Evolutionary conservation across 768 basidiomycete species (phyloP), one percentile per base, ranked within the genome.

Genomic region (Phaeotremella fagi): DNA sequence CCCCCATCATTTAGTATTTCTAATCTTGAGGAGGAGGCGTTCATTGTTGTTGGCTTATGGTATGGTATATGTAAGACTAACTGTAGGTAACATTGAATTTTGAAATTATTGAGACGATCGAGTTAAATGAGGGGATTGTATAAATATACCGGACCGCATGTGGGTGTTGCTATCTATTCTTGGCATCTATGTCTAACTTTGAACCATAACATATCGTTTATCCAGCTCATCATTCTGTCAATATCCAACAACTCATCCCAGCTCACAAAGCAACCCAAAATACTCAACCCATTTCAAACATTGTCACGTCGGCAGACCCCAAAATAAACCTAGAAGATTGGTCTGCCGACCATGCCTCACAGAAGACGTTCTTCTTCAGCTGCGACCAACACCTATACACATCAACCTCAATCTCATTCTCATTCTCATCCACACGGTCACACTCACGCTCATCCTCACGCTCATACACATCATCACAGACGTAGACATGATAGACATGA

Each of bases 301-400:
- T 12, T 41, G 12, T 22, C 38, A 6, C 38, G 47, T 29, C 31
- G 22, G 20, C 38, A 51, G 24, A n/a, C 28, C 44, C 44, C 24
- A 26, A 14, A 20, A 4, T n/a, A 29, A 25, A 16, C 3, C n/a
- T n/a, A n/a, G n/a, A n/a, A n/a, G n/a, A n/a, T n/a, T n/a, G 24
- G 48, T 49, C 48, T 29, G 48, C 48, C 29, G 48, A 38, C 48
- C 18, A 58, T 58, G 56, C 56, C 56, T n/a, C 56, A 52, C 18
- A 7, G 38, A 41, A 12, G 7, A 12, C 50, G 56, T 20, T 42
- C 51, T 35, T 33, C 50, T 4, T 53, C 51, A 0, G 1, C 47
- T 4, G 9, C 5, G 20, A 15, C 23, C 9, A 29, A 42, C 11
- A n/a, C n/a, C 9, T 7, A 42, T 11, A 7, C 7, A 7, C 11